These are phyloP conservation scores for Ganoderma resinaceum DNA, from an alignment of 1,284 basidiomycete genomes.

Conservation along the genomic window DNA sequence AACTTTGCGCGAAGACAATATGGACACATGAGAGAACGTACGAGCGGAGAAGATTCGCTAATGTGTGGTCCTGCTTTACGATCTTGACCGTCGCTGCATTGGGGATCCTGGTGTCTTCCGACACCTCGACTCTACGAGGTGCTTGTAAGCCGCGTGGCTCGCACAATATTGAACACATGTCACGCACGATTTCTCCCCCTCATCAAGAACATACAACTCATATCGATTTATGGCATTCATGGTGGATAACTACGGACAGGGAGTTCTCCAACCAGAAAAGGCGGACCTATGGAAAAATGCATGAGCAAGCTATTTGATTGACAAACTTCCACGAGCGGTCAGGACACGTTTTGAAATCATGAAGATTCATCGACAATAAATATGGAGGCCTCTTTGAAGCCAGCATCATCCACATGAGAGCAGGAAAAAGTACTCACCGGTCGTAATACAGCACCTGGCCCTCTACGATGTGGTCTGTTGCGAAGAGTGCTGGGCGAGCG, in stretches of 20 bases:
- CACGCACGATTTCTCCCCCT: constrained; percentile 91
- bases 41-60: constrained; percentile 96
- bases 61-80: constrained; percentile 96
- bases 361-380: constrained; percentile 75
- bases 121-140: constrained; percentile 82
- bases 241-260: constrained; percentile 28
- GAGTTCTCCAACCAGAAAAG: too few species aligned
- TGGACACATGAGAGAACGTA: constrained; percentile 52
- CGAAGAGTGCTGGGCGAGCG: too few species aligned
- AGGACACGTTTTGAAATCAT: constrained; percentile 60
- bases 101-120: constrained; percentile 96
- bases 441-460: not conserved
- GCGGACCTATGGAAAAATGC: constrained; percentile 3
- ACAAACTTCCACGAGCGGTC: constrained; percentile 27
- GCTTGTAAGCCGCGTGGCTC: not conserved
- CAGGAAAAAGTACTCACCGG: constrained; percentile 29
- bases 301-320: constrained; percentile 10
- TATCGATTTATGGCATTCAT: constrained; percentile 96
- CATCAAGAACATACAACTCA: constrained; percentile 91
- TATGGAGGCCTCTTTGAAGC: constrained; percentile 49
- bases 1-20: not conserved
- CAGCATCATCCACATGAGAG: constrained; percentile 51
- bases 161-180: not conserved
- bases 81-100: constrained; percentile 96
- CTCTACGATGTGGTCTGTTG: too few species aligned